Percentiles rank a stretch among this genome's conserved stretches.
These are phyloP conservation scores for Kondoa subrosea DNA, from an alignment of 768 basidiomycete species.

Conservation along the genomic window DNA sequence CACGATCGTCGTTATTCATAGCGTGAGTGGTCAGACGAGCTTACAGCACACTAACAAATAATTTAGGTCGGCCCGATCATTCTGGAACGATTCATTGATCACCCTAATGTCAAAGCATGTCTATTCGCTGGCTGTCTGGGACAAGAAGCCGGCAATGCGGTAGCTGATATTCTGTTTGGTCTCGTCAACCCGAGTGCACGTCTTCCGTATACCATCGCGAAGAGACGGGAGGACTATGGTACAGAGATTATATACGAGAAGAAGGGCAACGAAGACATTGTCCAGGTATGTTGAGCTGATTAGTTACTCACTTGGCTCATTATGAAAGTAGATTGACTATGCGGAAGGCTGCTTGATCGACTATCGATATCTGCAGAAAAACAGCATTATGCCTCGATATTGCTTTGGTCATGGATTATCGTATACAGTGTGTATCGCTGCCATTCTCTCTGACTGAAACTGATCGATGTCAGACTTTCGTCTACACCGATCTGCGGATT, in stretches of 20 bases:
- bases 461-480: neutral
- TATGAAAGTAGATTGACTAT: too few relatives aligned
- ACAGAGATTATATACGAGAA: constrained; percentile 22
- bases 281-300: neutral
- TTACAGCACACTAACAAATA: constrained; percentile 41
- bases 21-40: neutral
- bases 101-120: constrained; percentile 18
- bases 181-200: constrained; percentile 54
- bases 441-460: neutral
- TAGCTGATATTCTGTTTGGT: constrained; percentile 56
- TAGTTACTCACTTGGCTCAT: constrained; percentile 30
- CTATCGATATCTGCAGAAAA: constrained; percentile 56
- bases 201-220: constrained; percentile 61
- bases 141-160: constrained; percentile 50
- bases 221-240: constrained; percentile 44
- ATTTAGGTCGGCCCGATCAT: constrained; percentile 48
- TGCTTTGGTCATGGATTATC: constrained; percentile 82
- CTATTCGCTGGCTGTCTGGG: constrained; percentile 14
- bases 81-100: constrained; percentile 16
- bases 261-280: constrained; percentile 24
- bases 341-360: constrained; percentile 38
- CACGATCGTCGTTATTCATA: constrained; percentile 32
- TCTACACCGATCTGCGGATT: neutral
- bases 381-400: constrained; percentile 37
- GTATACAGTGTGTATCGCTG: constrained; percentile 41